Percentiles rank a stretch among this genome's conserved stretches.
phyloP scores from a whole-genome alignment of 768 basidiomycete genomes.

The Gautieria morchelliformis region DNA sequence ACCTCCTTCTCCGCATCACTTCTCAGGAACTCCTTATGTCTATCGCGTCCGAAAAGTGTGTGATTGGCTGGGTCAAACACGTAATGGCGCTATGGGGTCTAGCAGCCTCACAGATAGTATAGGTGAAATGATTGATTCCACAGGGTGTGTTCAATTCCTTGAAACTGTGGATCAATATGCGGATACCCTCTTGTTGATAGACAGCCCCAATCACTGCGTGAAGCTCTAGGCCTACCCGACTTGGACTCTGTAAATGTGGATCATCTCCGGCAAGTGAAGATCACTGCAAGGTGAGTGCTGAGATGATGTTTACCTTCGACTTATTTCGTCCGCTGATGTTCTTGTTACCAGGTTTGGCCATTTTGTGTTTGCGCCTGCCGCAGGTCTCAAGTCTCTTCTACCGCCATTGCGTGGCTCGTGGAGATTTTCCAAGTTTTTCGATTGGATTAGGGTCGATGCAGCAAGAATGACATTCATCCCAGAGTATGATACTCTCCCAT shows the following conservation, averaged over 20 bases:
- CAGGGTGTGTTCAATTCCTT: not conserved
- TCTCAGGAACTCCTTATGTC: slow-evolving; percentile 34
- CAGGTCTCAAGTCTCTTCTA: slow-evolving; percentile 22
- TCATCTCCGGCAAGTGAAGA: not conserved
- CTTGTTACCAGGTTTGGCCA: slow-evolving; percentile 1
- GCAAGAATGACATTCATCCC: slow-evolving; percentile 37
- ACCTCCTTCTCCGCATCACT: slow-evolving; percentile 31
- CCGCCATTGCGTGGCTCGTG: slow-evolving; percentile 39
- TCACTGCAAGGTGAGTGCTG: slow-evolving; percentile 5
- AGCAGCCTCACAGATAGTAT: not conserved
- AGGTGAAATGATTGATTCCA: not conserved
- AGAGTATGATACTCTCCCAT: slow-evolving; percentile 29
- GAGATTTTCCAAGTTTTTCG: slow-evolving; percentile 31
- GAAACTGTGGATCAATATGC: not conserved
- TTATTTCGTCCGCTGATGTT: not conserved
- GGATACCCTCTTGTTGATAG: not conserved
- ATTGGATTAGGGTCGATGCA: slow-evolving; percentile 32
- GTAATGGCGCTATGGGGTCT: not conserved
- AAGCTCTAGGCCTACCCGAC: not conserved
- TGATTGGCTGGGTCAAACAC: slow-evolving; percentile 39
- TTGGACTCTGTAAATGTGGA: not conserved
- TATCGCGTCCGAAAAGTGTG: slow-evolving; percentile 57
- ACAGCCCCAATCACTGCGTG: not conserved
- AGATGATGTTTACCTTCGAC: not conserved
- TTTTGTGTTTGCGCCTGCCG: slow-evolving; percentile 4